Evolutionary conservation across 2,329 filamentous ascomycete species (phyloP).

Genomic region (Pezicula radicicola): DNA sequence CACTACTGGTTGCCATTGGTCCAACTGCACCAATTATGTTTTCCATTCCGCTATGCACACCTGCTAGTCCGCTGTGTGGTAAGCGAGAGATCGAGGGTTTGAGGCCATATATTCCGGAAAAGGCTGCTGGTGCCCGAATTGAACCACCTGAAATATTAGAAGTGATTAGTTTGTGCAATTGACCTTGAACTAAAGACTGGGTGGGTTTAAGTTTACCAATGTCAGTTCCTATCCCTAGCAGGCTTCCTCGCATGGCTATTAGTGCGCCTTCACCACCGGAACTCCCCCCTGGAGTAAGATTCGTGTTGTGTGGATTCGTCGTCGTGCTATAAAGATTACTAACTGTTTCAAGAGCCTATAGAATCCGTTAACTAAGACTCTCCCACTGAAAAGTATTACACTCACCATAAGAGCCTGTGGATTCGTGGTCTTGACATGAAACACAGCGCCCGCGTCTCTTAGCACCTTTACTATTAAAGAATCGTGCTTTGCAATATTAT

Average conservation of each 20-base stretch:
- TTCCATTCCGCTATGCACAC: slow-evolving; percentile 49
- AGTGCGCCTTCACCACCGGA: slow-evolving; percentile 62
- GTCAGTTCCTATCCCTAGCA: slow-evolving; percentile 43
- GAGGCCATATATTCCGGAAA: slow-evolving; percentile 27
- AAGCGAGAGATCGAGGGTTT: slow-evolving; percentile 26
- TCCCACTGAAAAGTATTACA: background rate
- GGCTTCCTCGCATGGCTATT: slow-evolving; percentile 44
- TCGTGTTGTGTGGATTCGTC: slow-evolving; percentile 55
- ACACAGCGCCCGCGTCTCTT: slow-evolving; percentile 44
- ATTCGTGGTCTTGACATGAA: slow-evolving; percentile 49
- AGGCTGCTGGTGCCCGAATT: slow-evolving; percentile 28
- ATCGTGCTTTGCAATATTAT: slow-evolving; percentile 38
- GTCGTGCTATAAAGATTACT: slow-evolving; percentile 46
- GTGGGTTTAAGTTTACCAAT: background rate
- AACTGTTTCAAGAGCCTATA: slow-evolving; percentile 36
- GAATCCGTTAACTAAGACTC: slow-evolving; percentile 11
- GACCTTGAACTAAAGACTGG: too few species aligned
- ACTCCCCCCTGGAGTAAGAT: slow-evolving; percentile 56
- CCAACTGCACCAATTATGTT: slow-evolving; percentile 43
- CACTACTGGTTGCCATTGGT: slow-evolving; percentile 41
- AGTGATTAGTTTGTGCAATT: too few species aligned
- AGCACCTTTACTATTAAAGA: slow-evolving; percentile 42
- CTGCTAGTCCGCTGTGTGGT: slow-evolving; percentile 36
- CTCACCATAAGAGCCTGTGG: slow-evolving; percentile 47
- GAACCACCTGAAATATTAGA: slow-evolving; percentile 16